Evolutionary conservation across 2,329 filamentous ascomycete species (phyloP).

Genomic region (Penicillium sp.): DNA sequence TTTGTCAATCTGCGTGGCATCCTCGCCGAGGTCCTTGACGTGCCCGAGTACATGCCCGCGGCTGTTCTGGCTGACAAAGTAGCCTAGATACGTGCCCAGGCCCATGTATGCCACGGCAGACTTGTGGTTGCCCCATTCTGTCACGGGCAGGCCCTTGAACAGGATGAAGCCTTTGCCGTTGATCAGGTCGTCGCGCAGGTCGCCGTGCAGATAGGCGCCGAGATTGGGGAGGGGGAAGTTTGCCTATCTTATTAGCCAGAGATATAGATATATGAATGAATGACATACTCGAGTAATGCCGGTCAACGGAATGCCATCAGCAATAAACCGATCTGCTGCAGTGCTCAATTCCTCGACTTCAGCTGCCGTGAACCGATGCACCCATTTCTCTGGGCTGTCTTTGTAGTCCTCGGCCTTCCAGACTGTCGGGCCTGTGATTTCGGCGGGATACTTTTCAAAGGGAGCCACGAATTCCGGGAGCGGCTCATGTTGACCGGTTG

Average conservation of each 20-base stretch:
- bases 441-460: slow-evolving; percentile 66
- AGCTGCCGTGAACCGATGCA: slow-evolving; percentile 62
- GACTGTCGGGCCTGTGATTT: slow-evolving; percentile 67
- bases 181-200: slow-evolving; percentile 63
- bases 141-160: slow-evolving; percentile 79
- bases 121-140: slow-evolving; percentile 72
- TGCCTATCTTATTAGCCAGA: slow-evolving; percentile 28
- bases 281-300: slow-evolving; percentile 60
- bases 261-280: too few species aligned
- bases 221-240: slow-evolving; percentile 62
- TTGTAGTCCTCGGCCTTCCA: slow-evolving; percentile 67
- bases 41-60: slow-evolving; percentile 82
- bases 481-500: slow-evolving; percentile 69
- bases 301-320: slow-evolving; percentile 62
- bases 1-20: slow-evolving; percentile 74
- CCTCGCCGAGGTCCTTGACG: slow-evolving; percentile 83
- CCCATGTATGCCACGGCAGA: slow-evolving; percentile 89
- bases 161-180: slow-evolving; percentile 87
- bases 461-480: slow-evolving; percentile 61
- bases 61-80: slow-evolving; percentile 83
- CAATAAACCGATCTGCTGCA: slow-evolving; percentile 66
- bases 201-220: slow-evolving; percentile 46
- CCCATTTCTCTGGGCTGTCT: slow-evolving; percentile 64
- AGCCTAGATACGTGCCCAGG: slow-evolving; percentile 77
- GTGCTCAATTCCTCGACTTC: slow-evolving; percentile 65